A percentile compares a stretch with the other conserved stretches of the same genome.
Evolutionary conservation across 257 asterid genomes (phyloP).

Genomic region (Penstemon eatonii): DNA sequence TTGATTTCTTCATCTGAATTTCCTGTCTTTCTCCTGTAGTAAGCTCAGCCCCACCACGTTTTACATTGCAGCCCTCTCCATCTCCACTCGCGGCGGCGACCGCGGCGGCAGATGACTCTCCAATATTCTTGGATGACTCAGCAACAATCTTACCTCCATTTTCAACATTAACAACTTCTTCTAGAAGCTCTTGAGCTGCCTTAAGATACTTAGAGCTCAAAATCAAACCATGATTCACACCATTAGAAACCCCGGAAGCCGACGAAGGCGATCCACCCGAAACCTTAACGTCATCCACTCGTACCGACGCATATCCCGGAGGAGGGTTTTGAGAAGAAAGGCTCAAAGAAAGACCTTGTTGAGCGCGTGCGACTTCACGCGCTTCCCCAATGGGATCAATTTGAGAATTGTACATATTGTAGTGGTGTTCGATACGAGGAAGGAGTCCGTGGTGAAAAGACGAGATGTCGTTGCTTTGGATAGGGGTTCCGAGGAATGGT

Average conservation of each 20-base stretch:
- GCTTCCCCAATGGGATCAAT: constrained; percentile 49
- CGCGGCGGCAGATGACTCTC: constrained; percentile 37
- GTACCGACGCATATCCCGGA: constrained; percentile 40
- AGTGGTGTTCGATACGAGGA: constrained; percentile 49
- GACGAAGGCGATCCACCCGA: constrained; percentile 68
- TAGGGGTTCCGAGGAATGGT: constrained; percentile 30
- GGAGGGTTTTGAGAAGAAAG: constrained; percentile 70
- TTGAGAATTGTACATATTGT: constrained; percentile 55
- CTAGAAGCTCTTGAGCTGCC: constrained; percentile 92
- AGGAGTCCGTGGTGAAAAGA: constrained; percentile 71
- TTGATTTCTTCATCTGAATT: constrained; percentile 95
- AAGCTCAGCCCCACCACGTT: constrained; percentile 59
- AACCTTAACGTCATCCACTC: constrained; percentile 49
- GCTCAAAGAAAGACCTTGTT: constrained; percentile 69
- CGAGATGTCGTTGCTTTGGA: constrained; percentile 40
- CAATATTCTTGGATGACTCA: constrained; percentile 22
- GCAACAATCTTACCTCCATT: constrained; percentile 35
- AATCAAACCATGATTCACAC: constrained; percentile 57
- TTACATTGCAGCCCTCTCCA: constrained; percentile 37
- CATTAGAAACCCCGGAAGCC: constrained; percentile 71
- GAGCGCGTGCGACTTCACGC: constrained; percentile 80
- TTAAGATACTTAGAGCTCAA: constrained; percentile 72
- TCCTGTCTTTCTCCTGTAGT: constrained; percentile 84
- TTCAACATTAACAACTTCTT: constrained; percentile 90
- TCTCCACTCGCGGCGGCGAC: constrained; percentile 31